These are phyloP conservation scores for Calonectria pseudoturangicola DNA, from an alignment of 2,329 filamentous ascomycete species.

Conservation along the genomic window DNA sequence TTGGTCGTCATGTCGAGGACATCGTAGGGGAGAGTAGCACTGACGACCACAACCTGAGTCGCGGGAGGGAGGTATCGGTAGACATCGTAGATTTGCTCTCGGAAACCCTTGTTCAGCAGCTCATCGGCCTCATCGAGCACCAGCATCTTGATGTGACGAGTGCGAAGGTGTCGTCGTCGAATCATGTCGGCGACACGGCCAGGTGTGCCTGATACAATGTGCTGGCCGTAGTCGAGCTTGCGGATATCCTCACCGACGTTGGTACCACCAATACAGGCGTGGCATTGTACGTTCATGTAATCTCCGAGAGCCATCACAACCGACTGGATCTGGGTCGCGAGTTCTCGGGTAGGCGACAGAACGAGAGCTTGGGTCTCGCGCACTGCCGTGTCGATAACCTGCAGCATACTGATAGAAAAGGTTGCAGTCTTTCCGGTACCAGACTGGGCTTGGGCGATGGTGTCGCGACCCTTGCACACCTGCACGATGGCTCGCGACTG, in stretches of 20 bases:
- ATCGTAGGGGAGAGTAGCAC: conserved; percentile 96
- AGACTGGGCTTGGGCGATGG: conserved; percentile 97
- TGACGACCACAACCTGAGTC: conserved; percentile 98
- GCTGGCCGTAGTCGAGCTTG: conserved; percentile 97
- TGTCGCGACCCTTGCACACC: conserved; percentile 99
- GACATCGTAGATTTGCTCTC: conserved; percentile 99
- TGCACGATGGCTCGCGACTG: conserved; percentile 99
- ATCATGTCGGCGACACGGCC: conserved; percentile 87
- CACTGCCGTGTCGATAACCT: conserved; percentile 95
- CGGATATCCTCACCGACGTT: conserved; percentile 98
- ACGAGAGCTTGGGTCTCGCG: conserved; percentile 96
- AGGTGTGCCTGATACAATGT: conserved; percentile 98
- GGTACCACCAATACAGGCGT: conserved; percentile 98
- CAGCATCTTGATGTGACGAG: conserved; percentile 79
- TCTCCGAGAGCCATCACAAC: conserved; percentile 99
- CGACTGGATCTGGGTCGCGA: conserved; percentile 98
- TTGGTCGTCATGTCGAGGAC: conserved; percentile 99
- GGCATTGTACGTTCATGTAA: conserved; percentile 99
- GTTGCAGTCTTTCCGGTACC: conserved; percentile 98
- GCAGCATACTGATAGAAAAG: conserved; percentile 96
- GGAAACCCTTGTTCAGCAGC: conserved; percentile 92
- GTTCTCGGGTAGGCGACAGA: conserved; percentile 94
- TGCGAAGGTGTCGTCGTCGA: conserved; percentile 73
- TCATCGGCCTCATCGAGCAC: conserved; percentile 78
- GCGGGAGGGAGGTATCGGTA: conserved; percentile 97